These are phyloP conservation scores for Clavulina sp. DNA, from an alignment of 768 basidiomycete species.

Conservation along the genomic window DNA sequence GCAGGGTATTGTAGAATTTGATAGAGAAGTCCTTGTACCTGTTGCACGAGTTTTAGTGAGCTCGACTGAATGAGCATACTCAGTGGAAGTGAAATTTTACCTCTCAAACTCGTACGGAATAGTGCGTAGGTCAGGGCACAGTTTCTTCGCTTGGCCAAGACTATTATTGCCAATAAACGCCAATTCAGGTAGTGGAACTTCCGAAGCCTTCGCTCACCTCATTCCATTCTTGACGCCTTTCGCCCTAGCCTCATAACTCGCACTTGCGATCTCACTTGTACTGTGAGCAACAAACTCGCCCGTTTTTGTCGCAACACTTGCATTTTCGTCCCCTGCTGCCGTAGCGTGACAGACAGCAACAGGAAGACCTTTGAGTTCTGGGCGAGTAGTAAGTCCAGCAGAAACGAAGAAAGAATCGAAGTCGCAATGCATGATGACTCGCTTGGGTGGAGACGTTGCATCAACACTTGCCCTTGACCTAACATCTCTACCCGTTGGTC, in stretches of 20 bases:
- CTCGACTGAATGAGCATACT: not conserved
- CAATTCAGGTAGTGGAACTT: not conserved
- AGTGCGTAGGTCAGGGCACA: slow-evolving; percentile 56
- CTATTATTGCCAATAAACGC: slow-evolving; percentile 23
- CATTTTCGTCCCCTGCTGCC: slow-evolving; percentile 27
- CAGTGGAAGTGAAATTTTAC: slow-evolving; percentile 20
- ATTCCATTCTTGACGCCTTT: slow-evolving; percentile 89
- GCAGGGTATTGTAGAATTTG: slow-evolving; percentile 82
- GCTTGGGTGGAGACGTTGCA: no score
- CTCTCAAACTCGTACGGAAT: slow-evolving; percentile 90
- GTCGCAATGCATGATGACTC: slow-evolving; percentile 81
- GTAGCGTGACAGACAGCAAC: slow-evolving; percentile 86
- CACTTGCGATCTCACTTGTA: slow-evolving; percentile 88
- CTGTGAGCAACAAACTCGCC: no score
- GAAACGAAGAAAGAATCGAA: slow-evolving; percentile 97
- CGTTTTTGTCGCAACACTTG: slow-evolving; percentile 36
- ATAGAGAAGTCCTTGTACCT: slow-evolving; percentile 76
- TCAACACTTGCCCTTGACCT: no score
- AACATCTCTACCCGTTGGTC: no score
- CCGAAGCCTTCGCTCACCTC: slow-evolving; percentile 38
- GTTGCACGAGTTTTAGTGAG: slow-evolving; percentile 5
- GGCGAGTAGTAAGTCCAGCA: slow-evolving; percentile 64
- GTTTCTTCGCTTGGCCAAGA: slow-evolving; percentile 56
- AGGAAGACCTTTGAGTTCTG: slow-evolving; percentile 71
- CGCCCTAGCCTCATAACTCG: slow-evolving; percentile 81